Evolutionary conservation across 371 early-diverging fungal genomes (phyloP).

Genomic region (Phascolomyces articulosus): DNA sequence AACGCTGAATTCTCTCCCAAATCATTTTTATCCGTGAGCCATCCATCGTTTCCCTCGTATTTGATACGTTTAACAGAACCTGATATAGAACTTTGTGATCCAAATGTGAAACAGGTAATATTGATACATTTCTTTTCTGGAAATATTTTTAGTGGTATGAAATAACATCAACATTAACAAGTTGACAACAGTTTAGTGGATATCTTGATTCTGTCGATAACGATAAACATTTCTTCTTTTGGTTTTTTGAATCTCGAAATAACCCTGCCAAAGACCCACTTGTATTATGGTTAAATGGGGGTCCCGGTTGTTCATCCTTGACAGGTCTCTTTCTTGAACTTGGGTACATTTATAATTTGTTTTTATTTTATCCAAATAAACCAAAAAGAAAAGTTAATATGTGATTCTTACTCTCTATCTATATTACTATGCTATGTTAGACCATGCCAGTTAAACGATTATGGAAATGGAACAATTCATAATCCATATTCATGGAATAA

Average conservation of each 20-base stretch:
- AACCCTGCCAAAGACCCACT: slow-evolving; percentile 70
- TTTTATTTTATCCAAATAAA: neutral
- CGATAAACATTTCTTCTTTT: slow-evolving; percentile 69
- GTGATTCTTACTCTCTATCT: too few species aligned
- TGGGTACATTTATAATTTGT: slow-evolving; percentile 31
- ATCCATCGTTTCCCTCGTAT: slow-evolving; percentile 11
- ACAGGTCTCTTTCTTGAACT: slow-evolving; percentile 78
- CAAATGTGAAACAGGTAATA: slow-evolving; percentile 38
- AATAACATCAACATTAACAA: too few species aligned
- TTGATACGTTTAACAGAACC: slow-evolving; percentile 10
- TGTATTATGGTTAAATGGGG: slow-evolving; percentile 78
- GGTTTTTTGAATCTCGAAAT: slow-evolving; percentile 81
- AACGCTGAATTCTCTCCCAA: neutral
- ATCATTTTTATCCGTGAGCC: slow-evolving; percentile 8
- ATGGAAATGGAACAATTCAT: slow-evolving; percentile 54
- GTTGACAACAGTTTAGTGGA: slow-evolving; percentile 64
- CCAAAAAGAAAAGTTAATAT: too few species aligned
- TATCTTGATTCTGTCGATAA: slow-evolving; percentile 69
- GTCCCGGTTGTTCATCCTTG: slow-evolving; percentile 82
- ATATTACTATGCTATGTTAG: slow-evolving; percentile 14
- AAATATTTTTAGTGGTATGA: too few species aligned
- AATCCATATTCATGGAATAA: slow-evolving; percentile 75
- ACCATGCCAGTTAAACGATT: slow-evolving; percentile 71
- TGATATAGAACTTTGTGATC: slow-evolving; percentile 29
- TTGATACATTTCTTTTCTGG: neutral